phyloP scores from a whole-genome alignment of 2,329 filamentous ascomycete genomes.

The Paecilomyces formosus region DNA sequence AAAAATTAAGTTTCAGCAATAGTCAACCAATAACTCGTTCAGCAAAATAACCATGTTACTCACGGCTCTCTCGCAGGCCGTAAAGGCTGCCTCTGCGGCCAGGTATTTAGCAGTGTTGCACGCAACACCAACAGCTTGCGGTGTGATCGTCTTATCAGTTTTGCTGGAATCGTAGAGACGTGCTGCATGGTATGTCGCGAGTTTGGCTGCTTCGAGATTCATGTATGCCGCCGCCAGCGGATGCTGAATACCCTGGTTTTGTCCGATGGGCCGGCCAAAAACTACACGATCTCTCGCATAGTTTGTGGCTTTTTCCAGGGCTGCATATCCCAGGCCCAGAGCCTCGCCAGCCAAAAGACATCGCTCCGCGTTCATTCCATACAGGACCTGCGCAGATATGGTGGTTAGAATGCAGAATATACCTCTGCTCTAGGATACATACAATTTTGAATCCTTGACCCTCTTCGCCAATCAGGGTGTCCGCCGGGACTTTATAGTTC shows the following conservation, averaged over 20 bases:
- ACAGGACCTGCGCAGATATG: constrained; percentile 44
- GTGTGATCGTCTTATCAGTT: constrained; percentile 45
- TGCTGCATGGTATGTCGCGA: constrained; percentile 55
- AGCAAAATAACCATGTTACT: neutral
- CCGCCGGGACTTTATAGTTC: constrained; percentile 59
- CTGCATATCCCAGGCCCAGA: constrained; percentile 70
- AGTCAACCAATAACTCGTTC: too few relatives aligned
- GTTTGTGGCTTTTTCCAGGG: constrained; percentile 51
- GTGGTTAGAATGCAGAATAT: neutral
- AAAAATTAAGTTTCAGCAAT: neutral
- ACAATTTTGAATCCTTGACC: constrained; percentile 70
- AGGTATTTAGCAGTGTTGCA: constrained; percentile 64
- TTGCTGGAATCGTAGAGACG: constrained; percentile 49
- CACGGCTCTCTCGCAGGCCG: constrained; percentile 49
- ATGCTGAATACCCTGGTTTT: constrained; percentile 54
- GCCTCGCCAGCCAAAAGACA: constrained; percentile 73
- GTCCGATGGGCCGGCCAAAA: constrained; percentile 51
- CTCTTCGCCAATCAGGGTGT: constrained; percentile 62
- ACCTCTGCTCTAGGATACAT: neutral
- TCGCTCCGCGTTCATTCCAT: constrained; percentile 73
- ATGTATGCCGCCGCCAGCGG: constrained; percentile 54
- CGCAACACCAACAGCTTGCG: constrained; percentile 54
- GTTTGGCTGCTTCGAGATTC: constrained; percentile 54
- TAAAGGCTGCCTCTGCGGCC: constrained; percentile 55
- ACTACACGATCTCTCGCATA: constrained; percentile 60